Evolutionary conservation across 345 rosid genomes (phyloP), one percentile per base, ranked within the genome.

Genomic region (Angophora floribunda): DNA sequence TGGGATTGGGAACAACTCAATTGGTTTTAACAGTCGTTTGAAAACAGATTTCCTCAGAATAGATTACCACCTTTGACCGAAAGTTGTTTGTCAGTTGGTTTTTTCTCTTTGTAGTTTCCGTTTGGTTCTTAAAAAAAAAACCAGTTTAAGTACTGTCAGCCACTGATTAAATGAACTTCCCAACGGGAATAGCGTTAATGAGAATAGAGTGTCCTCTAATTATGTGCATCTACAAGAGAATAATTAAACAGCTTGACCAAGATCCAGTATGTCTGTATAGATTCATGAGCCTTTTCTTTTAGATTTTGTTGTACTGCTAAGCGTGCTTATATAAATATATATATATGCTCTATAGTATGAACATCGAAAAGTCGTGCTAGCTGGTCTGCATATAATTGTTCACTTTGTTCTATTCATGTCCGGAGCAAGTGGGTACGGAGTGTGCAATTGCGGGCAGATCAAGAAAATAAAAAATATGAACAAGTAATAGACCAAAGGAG

Each of bases 1-100:
- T 93, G 94, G 94, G 97, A 91, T 24, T 97, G 96, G 96, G 98
- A 94, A 86, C 90, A 88, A 87, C 91, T 91, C 78, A 85, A 88
- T 78, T 94, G 94, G 95, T 49, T 53, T 51, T 53, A 86, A 14
- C 21, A 19, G 49, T 9, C 49, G 49, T 41, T 36, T 9, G 28
- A 3, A 67, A 75, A 75, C 82, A 19, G 49, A 75, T 75, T 19
- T 75, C 49, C 82, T 75, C 49, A 36, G 82, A 13, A 75, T 75
- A 49, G 5, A 75, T 19, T 41, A 36, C 49, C 28, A 41, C 12
- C 80, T 75, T 19, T 75, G 49, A 75, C 82, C 5, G 24, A 41
- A 5, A 1, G 49, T 9, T 75, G 49, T 75, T 41, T 19, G 86
- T 52, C 63, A 55, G 36, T 85, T 28, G 63, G 36, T 36, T 36